Evolutionary conservation across 768 basidiomycete species (phyloP), one percentile per base, ranked within the genome.

Genomic region (Collybia sordida): DNA sequence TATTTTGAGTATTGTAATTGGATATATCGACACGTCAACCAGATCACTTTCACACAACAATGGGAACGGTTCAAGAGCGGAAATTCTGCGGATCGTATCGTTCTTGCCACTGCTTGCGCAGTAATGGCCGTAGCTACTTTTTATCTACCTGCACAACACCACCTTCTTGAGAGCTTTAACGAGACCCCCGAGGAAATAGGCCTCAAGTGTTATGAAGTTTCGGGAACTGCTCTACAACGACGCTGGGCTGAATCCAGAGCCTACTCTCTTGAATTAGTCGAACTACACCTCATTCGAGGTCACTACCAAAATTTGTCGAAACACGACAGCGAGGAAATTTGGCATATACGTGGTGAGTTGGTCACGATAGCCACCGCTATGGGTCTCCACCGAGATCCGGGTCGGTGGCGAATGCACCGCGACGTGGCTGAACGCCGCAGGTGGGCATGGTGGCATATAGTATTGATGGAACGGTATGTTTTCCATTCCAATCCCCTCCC

Each of bases 381-480:
- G 83, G 91, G 91, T 8, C 70, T 93, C 6, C 90, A 93, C 67
- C 82, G 91, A 17, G 91, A 93, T 67, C 90, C 90, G n/a, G 83
- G 80, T 38, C 83, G 84, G 62, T 90, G 83, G 78, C 78, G 79
- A 53, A 85, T 90, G 76, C 80, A 77, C 43, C 75, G 77, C 50
- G 83, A 83, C 51, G 69, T 83, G 8, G 85, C 88, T 28, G 90
- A 92, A 64, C 78, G 90, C 50, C 74, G 91, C 44, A 74, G 90
- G 47, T 92, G 90, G 90, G 88, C 88, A 6, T 93, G 90, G 90
- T 93, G 90, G 90, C 88, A 93, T 66, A 88, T 90, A 52, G 68
- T 93, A 31, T 72, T 90, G 45, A 74, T 91, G 25, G 90, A 92
- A 71, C 75, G 89, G 88, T 87, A 45, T 28, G 80, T 45, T 21